Evolutionary conservation across 495 filamentous ascomycete genomes (phyloP).

Genomic region (Penicillium nucicola): DNA sequence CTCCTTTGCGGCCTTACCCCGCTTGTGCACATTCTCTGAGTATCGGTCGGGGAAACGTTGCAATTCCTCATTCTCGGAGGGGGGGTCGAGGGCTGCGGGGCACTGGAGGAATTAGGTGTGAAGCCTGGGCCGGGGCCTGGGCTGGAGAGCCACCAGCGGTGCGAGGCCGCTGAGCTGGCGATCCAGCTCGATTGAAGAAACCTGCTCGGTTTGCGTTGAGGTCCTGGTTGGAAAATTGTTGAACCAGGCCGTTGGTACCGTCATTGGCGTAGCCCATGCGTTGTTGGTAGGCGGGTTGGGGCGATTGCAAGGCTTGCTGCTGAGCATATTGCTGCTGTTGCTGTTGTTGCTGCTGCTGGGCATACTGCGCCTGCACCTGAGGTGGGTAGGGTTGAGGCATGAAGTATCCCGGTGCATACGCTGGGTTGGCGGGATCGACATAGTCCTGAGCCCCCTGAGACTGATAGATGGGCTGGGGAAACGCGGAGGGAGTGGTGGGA

Average conservation of each 20-base stretch:
- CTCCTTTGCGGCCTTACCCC: constrained; percentile 58
- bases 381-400: constrained; percentile 55
- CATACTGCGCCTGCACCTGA: constrained; percentile 52
- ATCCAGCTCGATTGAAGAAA: constrained; percentile 67
- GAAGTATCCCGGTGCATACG: constrained; percentile 62
- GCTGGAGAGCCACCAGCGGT: constrained; percentile 63
- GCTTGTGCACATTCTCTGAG: constrained; percentile 75
- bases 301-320: constrained; percentile 45
- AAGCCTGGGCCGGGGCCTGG: constrained; percentile 57
- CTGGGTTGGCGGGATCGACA: constrained; percentile 44
- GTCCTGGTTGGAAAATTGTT: constrained; percentile 98
- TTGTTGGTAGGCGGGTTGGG: constrained; percentile 48
- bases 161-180: constrained; percentile 70
- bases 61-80: constrained; percentile 44
- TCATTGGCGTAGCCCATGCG: constrained; percentile 53
- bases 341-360: constrained; percentile 56
- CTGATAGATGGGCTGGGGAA: constrained; percentile 83
- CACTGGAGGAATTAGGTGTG: constrained; percentile 63
- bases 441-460: constrained; percentile 59
- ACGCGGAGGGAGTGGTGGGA: constrained; percentile 95
- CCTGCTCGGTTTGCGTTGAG: constrained; percentile 67
- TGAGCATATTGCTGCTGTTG: constrained; percentile 61
- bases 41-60: constrained; percentile 77
- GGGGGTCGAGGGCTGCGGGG: constrained; percentile 46
- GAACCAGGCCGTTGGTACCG: constrained; percentile 76